Percentiles rank a stretch among this genome's conserved stretches.
phyloP scores from a whole-genome alignment of 352 stramenopile species.

The Bremia lactucae region DNA sequence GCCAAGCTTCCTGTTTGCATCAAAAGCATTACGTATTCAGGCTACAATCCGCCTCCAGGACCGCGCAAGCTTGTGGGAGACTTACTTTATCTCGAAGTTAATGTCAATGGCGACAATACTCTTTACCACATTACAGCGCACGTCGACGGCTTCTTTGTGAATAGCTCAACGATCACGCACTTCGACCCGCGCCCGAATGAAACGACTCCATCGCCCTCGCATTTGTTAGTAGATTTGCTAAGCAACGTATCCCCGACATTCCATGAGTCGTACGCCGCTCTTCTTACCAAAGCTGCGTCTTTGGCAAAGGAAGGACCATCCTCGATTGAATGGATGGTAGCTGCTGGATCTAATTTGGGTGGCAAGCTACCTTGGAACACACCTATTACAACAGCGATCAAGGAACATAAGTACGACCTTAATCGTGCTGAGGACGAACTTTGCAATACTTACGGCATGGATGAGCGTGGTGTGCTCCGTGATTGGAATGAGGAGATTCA shows the following conservation, averaged over 20 bases:
- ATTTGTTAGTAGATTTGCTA: conserved; percentile 81
- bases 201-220: conserved; percentile 24
- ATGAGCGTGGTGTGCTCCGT: conserved; percentile 84
- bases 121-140: conserved; percentile 84
- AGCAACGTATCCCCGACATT: conserved; percentile 61
- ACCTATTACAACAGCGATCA: conserved; percentile 16
- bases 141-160: conserved; percentile 91
- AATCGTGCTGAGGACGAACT: conserved; percentile 88
- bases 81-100: conserved; percentile 90
- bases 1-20: conserved; percentile 75
- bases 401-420: conserved; percentile 62
- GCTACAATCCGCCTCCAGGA: conserved; percentile 91
- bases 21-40: conserved; percentile 87
- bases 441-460: conserved; percentile 83
- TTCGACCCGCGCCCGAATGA: conserved; percentile 79
- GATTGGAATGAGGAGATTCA: conserved; percentile 98
- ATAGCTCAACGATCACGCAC: conserved; percentile 57
- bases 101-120: conserved; percentile 45
- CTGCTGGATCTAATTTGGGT: conserved; percentile 58
- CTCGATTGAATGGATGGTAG: conserved; percentile 83
- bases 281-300: conserved; percentile 69
- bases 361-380: conserved; percentile 79
- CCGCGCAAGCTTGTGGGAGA: conserved; percentile 88
- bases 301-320: conserved; percentile 65
- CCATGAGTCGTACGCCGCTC: conserved; percentile 47